A percentile compares a stretch with the other conserved stretches of the same genome.
These are phyloP conservation scores for Raffaelea albimanens DNA, from an alignment of 2,329 filamentous ascomycete species.

Conservation along the genomic window DNA sequence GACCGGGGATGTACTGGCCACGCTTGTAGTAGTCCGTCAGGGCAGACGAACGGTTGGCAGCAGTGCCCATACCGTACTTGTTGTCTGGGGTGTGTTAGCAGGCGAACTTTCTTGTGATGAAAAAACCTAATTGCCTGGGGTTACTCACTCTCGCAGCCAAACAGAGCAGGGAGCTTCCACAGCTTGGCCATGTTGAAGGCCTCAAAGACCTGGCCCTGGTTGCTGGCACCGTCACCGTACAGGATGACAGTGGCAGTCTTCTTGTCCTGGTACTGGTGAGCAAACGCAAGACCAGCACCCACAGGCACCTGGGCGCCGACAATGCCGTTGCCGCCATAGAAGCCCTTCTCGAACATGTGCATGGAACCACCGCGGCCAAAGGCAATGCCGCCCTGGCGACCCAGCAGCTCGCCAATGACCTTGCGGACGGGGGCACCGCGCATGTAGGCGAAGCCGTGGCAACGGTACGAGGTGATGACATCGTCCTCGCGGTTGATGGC, in stretches of 20 bases:
- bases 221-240: constrained; percentile 96
- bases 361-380: constrained; percentile 99
- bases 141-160: constrained; percentile 91
- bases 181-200: constrained; percentile 99
- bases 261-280: constrained; percentile 85
- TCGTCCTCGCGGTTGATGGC: constrained; percentile 87
- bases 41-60: constrained; percentile 85
- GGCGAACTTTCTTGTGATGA: no score
- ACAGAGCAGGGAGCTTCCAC: constrained; percentile 91
- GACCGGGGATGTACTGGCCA: constrained; percentile 97
- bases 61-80: constrained; percentile 99
- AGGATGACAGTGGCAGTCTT: constrained; percentile 81
- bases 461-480: constrained; percentile 95
- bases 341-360: constrained; percentile 99
- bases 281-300: constrained; percentile 91
- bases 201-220: constrained; percentile 99
- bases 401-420: constrained; percentile 92
- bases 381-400: constrained; percentile 89
- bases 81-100: constrained; percentile 60
- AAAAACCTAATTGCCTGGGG: background rate
- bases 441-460: constrained; percentile 98
- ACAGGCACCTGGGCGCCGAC: constrained; percentile 98
- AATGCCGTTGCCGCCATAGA: constrained; percentile 98
- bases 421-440: constrained; percentile 82
- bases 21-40: constrained; percentile 99